phyloP scores from a whole-genome alignment of 1,284 basidiomycete species.

The Pseudozyma flocculosa region DNA sequence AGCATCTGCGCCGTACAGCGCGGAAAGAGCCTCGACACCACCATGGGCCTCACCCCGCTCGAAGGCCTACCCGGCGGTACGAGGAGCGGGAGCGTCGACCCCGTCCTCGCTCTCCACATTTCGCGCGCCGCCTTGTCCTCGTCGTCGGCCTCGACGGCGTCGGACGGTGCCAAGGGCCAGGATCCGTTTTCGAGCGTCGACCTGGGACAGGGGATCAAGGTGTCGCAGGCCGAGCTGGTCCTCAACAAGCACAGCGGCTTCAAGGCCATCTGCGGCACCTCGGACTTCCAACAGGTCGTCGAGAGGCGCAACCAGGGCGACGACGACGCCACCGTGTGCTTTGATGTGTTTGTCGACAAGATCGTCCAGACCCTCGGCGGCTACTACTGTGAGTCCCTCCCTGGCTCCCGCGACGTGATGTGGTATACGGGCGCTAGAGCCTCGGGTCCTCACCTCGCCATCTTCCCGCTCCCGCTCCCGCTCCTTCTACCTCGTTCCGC shows the following conservation, averaged over 20 bases:
- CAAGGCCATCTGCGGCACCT: conserved; percentile 13
- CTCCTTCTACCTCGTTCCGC: no score
- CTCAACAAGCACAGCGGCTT: conserved; percentile 24
- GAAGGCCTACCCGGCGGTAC: conserved; percentile 27
- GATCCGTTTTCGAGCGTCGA: conserved; percentile 1
- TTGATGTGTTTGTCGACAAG: conserved; percentile 31
- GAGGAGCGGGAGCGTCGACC: conserved; percentile 19
- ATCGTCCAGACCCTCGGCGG: conserved; percentile 19
- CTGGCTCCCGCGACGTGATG: no score
- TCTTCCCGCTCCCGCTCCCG: no score
- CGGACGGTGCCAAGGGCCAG: background rate
- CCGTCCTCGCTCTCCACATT: conserved; percentile 19
- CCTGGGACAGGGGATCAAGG: conserved; percentile 1
- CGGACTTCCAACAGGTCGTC: conserved; percentile 16
- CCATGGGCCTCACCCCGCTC: conserved; percentile 27
- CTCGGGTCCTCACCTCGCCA: no score
- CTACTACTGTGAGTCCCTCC: conserved; percentile 7
- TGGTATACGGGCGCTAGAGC: no score
- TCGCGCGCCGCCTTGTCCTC: background rate
- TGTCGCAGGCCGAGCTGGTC: conserved; percentile 11
- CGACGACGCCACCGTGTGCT: conserved; percentile 8
- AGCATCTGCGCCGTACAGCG: conserved; percentile 14
- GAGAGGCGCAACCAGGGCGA: conserved; percentile 1
- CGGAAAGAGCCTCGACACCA: conserved; percentile 17
- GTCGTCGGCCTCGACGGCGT: no score